Base-by-base conservation (phyloP, 73 alveolate genomes). In the Paramecium bursaria region DNA sequence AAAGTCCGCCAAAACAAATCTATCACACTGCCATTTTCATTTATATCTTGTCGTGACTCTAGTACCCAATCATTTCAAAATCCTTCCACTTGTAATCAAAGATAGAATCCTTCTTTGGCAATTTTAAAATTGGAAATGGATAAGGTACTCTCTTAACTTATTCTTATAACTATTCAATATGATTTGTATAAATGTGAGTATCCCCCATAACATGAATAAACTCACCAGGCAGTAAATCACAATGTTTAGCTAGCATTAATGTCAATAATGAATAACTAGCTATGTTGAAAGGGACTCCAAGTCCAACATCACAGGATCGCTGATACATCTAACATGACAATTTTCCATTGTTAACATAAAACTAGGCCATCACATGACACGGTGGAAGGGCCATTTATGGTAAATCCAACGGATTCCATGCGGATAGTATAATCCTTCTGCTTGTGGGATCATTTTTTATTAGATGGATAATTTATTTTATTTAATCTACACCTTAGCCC, bases 361-460 rank as follows among this genome's bases (percentile, higher is more conserved):
- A 96, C 88, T 95, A 96, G 54, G 97, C 90, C 73, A 96, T 80
- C 19, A 96, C 92, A 86, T 96, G 99, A 90, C 99, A 96, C 3
- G 99, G 99, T 0, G 99, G 99, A 21, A 96, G 91, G 30, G 99
- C 99, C 99, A 96, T 96, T 33, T 88, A 73, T 53, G 89, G 89
- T 15, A 95, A 88, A 74, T 90, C 98, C 15, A 85, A 79, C 2
- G 98, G 97, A 88, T 96, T 96, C 99, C 99, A 96, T 1, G 99
- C 99, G 13, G 95, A 86, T 90, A 96, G 50, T 25, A 95, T 51
- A 30, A 96, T 93, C 35, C 99, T 88, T 44, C 99, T 87, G 46
- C 94, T 88, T 42, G 67, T 48, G 0, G 99, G 99, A 48, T 94
- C 88, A 10, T 90, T 90, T 87, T 94, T 95, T 50, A 95, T 75